A percentile compares a stretch with the other conserved stretches of the same genome.
These are phyloP conservation scores for Aquilaria agallochum DNA, from an alignment of 441 rosid genomes.

Conservation along the genomic window DNA sequence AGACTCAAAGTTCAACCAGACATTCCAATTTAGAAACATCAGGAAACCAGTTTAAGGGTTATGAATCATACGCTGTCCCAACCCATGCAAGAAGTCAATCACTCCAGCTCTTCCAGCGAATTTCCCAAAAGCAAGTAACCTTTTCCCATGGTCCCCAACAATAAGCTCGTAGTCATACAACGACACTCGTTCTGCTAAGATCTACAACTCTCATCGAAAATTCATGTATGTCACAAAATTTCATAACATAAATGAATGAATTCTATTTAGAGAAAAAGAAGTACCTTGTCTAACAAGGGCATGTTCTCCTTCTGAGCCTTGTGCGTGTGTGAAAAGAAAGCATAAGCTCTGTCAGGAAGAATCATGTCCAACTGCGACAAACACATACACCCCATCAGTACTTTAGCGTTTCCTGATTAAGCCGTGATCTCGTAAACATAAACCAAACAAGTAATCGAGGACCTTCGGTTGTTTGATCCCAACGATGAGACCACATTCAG, in stretches of 20 bases:
- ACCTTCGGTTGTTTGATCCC: constrained; percentile 92
- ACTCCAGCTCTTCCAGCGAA: constrained; percentile 97
- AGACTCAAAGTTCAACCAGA: neutral
- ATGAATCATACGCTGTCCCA: constrained; percentile 68
- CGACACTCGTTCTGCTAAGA: constrained; percentile 63
- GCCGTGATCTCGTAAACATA: neutral
- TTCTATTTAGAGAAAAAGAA: neutral
- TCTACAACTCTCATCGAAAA: constrained; percentile 29
- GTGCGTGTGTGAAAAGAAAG: constrained; percentile 95
- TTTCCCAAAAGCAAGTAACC: constrained; percentile 86
- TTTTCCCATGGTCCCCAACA: constrained; percentile 63
- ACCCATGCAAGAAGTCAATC: constrained; percentile 70
- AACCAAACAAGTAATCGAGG: constrained; percentile 2
- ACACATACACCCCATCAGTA: constrained; percentile 4
- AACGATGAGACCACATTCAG: constrained; percentile 62
- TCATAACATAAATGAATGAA: neutral
- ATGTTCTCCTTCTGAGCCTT: constrained; percentile 92
- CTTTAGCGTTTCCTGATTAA: constrained; percentile 3
- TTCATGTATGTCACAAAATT: constrained; percentile 2
- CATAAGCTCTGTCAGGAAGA: constrained; percentile 85
- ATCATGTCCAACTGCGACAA: constrained; percentile 69
- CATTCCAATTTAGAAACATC: neutral
- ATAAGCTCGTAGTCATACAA: constrained; percentile 92
- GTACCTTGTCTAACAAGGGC: constrained; percentile 88
- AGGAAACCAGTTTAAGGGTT: constrained; percentile 5